Percentiles rank a stretch among this genome's conserved stretches.
Evolutionary conservation across 2,329 filamentous ascomycete species (phyloP).

Genomic region (Aulographum hederae): DNA sequence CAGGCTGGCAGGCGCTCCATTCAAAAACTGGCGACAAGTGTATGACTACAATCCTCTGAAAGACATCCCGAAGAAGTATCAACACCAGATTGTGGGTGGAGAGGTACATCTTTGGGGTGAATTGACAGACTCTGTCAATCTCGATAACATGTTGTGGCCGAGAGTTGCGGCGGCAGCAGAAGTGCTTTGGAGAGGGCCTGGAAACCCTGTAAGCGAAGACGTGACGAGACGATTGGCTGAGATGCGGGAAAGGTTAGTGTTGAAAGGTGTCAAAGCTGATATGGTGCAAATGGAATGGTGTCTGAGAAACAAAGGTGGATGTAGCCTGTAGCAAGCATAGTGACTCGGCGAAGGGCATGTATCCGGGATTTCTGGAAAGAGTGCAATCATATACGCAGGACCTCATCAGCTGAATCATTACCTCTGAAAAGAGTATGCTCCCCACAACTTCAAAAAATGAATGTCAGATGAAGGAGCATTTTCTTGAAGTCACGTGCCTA

Average conservation of each 20-base stretch:
- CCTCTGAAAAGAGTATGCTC: too few species aligned
- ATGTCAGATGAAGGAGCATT: too few species aligned
- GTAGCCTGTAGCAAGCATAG: too few species aligned
- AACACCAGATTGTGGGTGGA: conserved; percentile 57
- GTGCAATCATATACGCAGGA: too few species aligned
- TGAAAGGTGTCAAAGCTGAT: conserved; percentile 44
- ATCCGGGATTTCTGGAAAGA: too few species aligned
- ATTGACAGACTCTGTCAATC: conserved; percentile 51
- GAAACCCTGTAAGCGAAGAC: conserved; percentile 18
- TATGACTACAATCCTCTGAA: conserved; percentile 63
- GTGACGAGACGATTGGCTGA: conserved; percentile 53
- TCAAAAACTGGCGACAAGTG: conserved; percentile 64
- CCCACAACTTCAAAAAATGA: too few species aligned
- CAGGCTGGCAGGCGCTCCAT: too few species aligned
- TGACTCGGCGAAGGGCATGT: too few species aligned
- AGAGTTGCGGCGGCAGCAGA: conserved; percentile 56
- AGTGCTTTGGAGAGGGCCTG: conserved; percentile 59
- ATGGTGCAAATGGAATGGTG: conserved; percentile 59
- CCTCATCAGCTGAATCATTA: too few species aligned
- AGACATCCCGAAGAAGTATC: conserved; percentile 40
- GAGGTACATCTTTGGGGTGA: conserved; percentile 73
- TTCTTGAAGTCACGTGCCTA: too few species aligned
- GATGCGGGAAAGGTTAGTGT: conserved; percentile 59
- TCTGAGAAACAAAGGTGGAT: conserved; percentile 39
- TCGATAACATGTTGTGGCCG: conserved; percentile 67